Base-by-base conservation (phyloP, 2,329 filamentous ascomycete genomes). In the Trichophyton schoenleinii region DNA sequence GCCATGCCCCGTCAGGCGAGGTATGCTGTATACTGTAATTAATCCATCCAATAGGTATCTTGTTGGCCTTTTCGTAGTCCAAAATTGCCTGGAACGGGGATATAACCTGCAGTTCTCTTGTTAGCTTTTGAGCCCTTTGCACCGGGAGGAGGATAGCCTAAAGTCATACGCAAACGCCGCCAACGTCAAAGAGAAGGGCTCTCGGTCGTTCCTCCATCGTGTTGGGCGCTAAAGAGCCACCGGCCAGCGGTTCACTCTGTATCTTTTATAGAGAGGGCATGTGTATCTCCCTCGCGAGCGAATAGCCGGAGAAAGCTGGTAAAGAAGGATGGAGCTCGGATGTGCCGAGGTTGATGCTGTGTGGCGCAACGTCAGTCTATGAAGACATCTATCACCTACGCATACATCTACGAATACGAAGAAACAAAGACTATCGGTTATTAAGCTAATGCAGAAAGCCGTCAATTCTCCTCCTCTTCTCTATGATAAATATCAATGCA, bases 31-130 rank as follows among this genome's bases (percentile, higher is more conserved):
- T 94, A 67, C 88, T 88, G 75, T 87, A 87, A 78, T 97, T 97
- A 68, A 97, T 81, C 86, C 91, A 97, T 70, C 91, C 92, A 2
- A 85, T 80, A 0, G 91, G 92, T 58, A 97, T 92, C 46, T 81
- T 80, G 61, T 88, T 79, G 63, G 81, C 78, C 60, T 86, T 77
- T 72, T 97, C 94, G 72, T 96, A 96, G 75, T 95, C 87, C 61
- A 95, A 80, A 68, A 99, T 97, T 1, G 89, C 86, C 77, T 95
- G 90, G 70, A 99, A 91, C 8, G 94, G 94, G 0, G 91, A 96
- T 25, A 87, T 79, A 60, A 96, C 90, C 91, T 95, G 66, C 15
- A 44, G 41, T 9, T 31, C 28, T 31, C 28, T 13, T 20, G 38
- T 48, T 48, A 59, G 57, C 15, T 44, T 2, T 22, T 11, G 5